A percentile compares a stretch with the other conserved stretches of the same genome.
phyloP scores from a whole-genome alignment of 2,329 filamentous ascomycete species.

The Diaporthe citriasiana region DNA sequence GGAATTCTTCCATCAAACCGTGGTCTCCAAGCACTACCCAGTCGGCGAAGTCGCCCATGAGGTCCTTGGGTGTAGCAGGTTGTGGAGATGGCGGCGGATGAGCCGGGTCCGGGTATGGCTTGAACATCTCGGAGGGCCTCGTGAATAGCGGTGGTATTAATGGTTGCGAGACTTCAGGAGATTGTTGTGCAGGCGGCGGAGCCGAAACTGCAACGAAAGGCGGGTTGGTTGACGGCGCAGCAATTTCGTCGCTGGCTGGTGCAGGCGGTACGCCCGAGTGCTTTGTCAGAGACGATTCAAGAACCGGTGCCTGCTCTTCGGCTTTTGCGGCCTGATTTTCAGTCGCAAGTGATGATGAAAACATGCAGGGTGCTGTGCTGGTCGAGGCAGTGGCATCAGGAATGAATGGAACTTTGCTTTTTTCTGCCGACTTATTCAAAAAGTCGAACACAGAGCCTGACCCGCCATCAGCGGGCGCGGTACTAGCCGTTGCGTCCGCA shows the following conservation, averaged over 20 bases:
- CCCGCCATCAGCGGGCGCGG: neutral
- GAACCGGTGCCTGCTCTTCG: neutral
- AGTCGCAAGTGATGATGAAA: neutral
- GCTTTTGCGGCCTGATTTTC: neutral
- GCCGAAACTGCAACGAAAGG: neutral
- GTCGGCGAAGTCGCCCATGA: conserved; percentile 63
- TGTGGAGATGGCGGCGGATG: conserved; percentile 17
- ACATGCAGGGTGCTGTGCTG: neutral
- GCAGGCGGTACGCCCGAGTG: neutral
- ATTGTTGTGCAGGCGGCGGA: neutral
- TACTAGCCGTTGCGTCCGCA: conserved; percentile 3
- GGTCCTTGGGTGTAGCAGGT: conserved; percentile 51
- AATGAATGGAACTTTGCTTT: neutral
- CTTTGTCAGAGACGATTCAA: neutral
- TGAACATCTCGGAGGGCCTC: neutral
- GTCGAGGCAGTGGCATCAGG: neutral
- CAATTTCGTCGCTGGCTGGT: neutral
- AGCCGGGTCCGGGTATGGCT: conserved; percentile 14
- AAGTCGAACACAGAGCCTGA: conserved; percentile 33
- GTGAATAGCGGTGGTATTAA: neutral
- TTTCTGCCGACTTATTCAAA: conserved; percentile 31
- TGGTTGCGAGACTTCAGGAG: neutral
- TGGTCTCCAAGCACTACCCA: conserved; percentile 70
- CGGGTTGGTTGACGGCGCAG: neutral
- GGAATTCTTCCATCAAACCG: conserved; percentile 67